Conservation (phyloP, 345 rosid genomes). For the Citrus sinensis region DNA sequence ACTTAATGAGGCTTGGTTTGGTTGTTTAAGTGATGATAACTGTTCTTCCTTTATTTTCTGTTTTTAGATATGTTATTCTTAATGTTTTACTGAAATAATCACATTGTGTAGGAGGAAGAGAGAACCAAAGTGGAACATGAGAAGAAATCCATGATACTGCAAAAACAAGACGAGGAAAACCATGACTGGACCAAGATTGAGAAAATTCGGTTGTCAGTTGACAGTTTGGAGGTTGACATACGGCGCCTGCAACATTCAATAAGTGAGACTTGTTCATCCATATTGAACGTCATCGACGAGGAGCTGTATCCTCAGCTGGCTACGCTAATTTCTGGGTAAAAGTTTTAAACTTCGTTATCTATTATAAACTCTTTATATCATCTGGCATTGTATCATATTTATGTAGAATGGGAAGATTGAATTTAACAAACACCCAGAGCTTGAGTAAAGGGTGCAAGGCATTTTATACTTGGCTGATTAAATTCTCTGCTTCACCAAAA, state of each 20-base stretch:
- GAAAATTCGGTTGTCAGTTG: conserved; percentile 55
- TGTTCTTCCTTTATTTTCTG: not conserved
- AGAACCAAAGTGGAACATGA: conserved; percentile 59
- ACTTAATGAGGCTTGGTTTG: not conserved
- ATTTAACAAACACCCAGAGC: not conserved
- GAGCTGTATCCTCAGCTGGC: conserved; percentile 90
- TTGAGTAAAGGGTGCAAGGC: not conserved
- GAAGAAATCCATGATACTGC: conserved; percentile 62
- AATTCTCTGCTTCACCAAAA: not conserved
- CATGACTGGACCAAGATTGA: conserved; percentile 53
- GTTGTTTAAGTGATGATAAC: not conserved
- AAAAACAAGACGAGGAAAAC: conserved; percentile 63
- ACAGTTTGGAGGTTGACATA: conserved; percentile 52
- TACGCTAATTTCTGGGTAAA: conserved; percentile 77
- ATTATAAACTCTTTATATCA: not conserved
- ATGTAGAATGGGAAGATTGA: not conserved
- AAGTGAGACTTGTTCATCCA: conserved; percentile 43
- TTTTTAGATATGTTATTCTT: not conserved
- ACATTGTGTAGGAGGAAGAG: conserved; percentile 68
- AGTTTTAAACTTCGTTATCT: not conserved
- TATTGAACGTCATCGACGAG: conserved; percentile 53
- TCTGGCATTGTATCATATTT: not conserved
- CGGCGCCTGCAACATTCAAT: conserved; percentile 56
- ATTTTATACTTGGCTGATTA: not conserved
- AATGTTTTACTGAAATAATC: not conserved